These are phyloP conservation scores for Singerocomus inundabilis DNA, from an alignment of 1,284 basidiomycete species.

Conservation along the genomic window DNA sequence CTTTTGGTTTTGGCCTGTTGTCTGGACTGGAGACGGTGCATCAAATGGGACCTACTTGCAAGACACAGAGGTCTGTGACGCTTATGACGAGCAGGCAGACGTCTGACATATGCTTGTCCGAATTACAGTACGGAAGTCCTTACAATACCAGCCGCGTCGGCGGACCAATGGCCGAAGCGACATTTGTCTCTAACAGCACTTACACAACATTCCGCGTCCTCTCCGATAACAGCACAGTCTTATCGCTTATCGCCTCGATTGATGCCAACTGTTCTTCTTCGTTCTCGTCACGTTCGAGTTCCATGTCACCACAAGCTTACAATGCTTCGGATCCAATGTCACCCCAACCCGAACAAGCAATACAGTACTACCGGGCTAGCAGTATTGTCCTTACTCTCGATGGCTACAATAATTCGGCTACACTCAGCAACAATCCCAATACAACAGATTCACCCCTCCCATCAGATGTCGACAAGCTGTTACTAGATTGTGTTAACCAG, in stretches of 20 bases:
- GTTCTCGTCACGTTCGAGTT: constrained; percentile 23
- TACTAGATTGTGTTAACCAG: constrained; percentile 44
- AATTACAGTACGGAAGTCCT: constrained; percentile 50
- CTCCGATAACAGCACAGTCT: constrained; percentile 56
- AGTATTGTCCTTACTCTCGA: constrained; percentile 39
- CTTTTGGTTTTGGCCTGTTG: constrained; percentile 39
- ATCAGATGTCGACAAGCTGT: constrained; percentile 36
- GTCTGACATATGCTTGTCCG: background rate
- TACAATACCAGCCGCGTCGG: constrained; percentile 58
- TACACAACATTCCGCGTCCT: constrained; percentile 50
- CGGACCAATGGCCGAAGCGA: constrained; percentile 49
- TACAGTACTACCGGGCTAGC: constrained; percentile 44
- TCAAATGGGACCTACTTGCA: constrained; percentile 15
- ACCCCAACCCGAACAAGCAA: constrained; percentile 33
- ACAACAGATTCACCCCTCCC: constrained; percentile 36
- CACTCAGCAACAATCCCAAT: constrained; percentile 25
- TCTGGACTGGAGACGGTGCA: constrained; percentile 23
- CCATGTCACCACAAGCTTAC: constrained; percentile 21
- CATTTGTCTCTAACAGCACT: constrained; percentile 43
- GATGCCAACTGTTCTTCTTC: constrained; percentile 44
- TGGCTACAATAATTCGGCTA: constrained; percentile 46
- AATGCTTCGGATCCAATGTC: constrained; percentile 13
- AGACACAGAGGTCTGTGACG: constrained; percentile 19
- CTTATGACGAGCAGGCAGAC: background rate
- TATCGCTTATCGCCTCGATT: constrained; percentile 48